These are phyloP conservation scores for Nicotiana benthamiana DNA, from an alignment of 257 asterid species.

Conservation along the genomic window DNA sequence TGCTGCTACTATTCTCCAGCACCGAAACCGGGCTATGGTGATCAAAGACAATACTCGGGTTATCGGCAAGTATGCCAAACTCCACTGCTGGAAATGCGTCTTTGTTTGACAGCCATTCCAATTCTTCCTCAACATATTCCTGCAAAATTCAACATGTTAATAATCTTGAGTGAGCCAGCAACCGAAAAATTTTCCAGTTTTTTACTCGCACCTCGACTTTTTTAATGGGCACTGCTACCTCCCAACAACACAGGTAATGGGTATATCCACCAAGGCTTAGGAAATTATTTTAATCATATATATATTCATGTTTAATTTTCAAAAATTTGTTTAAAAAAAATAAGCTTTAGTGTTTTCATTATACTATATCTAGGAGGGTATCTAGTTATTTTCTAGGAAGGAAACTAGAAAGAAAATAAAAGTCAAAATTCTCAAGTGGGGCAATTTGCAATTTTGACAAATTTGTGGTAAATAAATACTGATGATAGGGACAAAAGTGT, in stretches of 20 bases:
- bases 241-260: no score
- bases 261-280: no score
- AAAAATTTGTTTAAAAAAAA: neutral
- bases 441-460: conserved; percentile 2
- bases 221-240: no score
- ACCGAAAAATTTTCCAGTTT: no score
- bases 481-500: conserved; percentile 13
- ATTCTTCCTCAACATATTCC: conserved; percentile 47
- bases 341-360: neutral
- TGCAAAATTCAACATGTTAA: conserved; percentile 11
- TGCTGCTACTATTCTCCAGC: conserved; percentile 55
- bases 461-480: neutral
- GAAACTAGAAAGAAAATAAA: neutral
- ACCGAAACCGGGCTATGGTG: conserved; percentile 74
- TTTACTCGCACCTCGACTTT: no score
- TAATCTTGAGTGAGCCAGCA: neutral
- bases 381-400: no score
- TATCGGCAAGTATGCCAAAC: conserved; percentile 41
- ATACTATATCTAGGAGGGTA: neutral
- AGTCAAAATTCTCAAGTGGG: conserved; percentile 8
- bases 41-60: conserved; percentile 31
- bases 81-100: conserved; percentile 78
- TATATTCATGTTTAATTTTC: no score
- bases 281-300: no score
- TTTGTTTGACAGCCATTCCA: conserved; percentile 83